Evolutionary conservation across 116 monocot genomes (phyloP).

Genomic region (Phalaenopsis hybrid): DNA sequence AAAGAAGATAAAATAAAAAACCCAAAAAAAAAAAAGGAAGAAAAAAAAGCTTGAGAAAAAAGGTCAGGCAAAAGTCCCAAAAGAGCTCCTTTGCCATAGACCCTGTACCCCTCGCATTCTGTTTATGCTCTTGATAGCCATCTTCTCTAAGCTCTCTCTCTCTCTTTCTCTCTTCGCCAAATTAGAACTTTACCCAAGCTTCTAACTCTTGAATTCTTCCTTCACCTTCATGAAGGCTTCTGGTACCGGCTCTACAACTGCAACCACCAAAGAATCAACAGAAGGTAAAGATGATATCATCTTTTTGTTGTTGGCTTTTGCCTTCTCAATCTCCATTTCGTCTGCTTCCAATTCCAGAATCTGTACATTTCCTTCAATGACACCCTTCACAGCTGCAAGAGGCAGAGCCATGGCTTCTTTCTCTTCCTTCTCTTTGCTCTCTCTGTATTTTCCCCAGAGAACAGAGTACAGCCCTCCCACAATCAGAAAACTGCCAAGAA

Average conservation of each 20-base stretch:
- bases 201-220: neutral
- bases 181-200: neutral
- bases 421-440: constrained; percentile 44
- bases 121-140: no score
- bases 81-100: neutral
- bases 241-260: neutral
- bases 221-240: neutral
- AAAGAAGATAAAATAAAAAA: no score
- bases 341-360: constrained; percentile 13
- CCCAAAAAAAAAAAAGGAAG: no score
- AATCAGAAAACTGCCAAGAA: constrained; percentile 50
- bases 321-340: constrained; percentile 22
- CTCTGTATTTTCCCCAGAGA: constrained; percentile 68
- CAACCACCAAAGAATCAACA: neutral
- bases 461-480: constrained; percentile 67
- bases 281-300: neutral
- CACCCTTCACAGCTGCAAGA: constrained; percentile 27
- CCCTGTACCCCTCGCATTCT: neutral
- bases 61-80: neutral
- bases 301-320: constrained; percentile 15
- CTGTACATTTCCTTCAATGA: constrained; percentile 13
- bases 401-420: constrained; percentile 32
- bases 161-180: neutral
- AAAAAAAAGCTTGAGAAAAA: neutral
- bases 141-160: neutral